Evolutionary conservation across 345 rosid genomes (phyloP).

Genomic region (Capsella bursapastoris): DNA sequence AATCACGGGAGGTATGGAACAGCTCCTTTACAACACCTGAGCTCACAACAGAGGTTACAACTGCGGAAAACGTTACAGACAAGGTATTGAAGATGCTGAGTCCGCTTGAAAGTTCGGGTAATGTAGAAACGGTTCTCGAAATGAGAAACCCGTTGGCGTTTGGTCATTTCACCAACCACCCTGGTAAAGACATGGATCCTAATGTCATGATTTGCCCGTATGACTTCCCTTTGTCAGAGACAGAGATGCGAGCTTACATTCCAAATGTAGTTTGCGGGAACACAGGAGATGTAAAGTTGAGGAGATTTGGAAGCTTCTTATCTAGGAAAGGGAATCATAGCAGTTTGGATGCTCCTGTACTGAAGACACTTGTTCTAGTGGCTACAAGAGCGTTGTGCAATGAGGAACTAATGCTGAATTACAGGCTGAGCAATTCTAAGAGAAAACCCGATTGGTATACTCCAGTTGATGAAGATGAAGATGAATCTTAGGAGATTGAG

Average conservation of each 20-base stretch:
- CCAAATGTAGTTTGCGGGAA: constrained; percentile 67
- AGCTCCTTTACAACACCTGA: constrained; percentile 45
- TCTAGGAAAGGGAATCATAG: constrained; percentile 50
- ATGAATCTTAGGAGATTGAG: constrained; percentile 67
- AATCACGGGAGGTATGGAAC: constrained; percentile 68
- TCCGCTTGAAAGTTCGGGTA: constrained; percentile 53
- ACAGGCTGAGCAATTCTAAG: constrained; percentile 70
- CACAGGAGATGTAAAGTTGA: constrained; percentile 64
- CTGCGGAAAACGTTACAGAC: constrained; percentile 51
- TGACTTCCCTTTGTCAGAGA: constrained; percentile 75
- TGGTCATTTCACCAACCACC: constrained; percentile 86
- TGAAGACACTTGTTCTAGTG: constrained; percentile 78
- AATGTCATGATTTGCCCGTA: constrained; percentile 88
- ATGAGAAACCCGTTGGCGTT: constrained; percentile 84
- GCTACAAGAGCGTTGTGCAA: constrained; percentile 70
- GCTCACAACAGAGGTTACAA: constrained; percentile 34
- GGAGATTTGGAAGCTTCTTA: constrained; percentile 76
- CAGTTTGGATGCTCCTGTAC: constrained; percentile 45
- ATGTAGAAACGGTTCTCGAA: constrained; percentile 57
- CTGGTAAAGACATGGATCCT: constrained; percentile 66
- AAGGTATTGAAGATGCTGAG: constrained; percentile 60
- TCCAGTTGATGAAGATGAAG: constrained; percentile 85
- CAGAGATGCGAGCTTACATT: constrained; percentile 68
- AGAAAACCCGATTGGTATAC: constrained; percentile 73
- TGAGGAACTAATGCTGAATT: constrained; percentile 80